Percentiles rank a stretch among this genome's conserved stretches.
Conservation (phyloP, 129 eudicot genomes). For the Artemisia annua region DNA sequence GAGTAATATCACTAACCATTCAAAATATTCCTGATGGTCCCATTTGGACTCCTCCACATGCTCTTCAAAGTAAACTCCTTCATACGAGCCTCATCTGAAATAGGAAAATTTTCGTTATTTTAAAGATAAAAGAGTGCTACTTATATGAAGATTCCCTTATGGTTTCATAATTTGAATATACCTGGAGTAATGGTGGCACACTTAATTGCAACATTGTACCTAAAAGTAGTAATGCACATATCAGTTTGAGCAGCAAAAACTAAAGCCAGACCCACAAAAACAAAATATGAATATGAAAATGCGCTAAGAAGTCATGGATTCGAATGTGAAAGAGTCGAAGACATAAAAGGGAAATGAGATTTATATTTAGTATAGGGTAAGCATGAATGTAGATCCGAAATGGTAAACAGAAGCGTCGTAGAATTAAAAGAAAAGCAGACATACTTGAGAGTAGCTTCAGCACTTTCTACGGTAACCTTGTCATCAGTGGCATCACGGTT, state of each 20-base stretch:
- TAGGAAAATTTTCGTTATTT: neutral
- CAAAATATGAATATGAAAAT: neutral
- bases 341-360: no score
- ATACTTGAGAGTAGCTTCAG: constrained; percentile 94
- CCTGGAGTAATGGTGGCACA: constrained; percentile 99
- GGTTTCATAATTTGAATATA: constrained; percentile 23
- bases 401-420: neutral
- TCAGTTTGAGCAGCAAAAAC: neutral
- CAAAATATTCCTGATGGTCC: constrained; percentile 68
- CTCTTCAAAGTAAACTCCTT: constrained; percentile 69
- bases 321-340: no score
- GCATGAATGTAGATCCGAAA: no score
- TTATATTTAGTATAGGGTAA: no score
- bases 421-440: constrained; percentile 17
- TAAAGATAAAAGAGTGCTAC: constrained; percentile 8
- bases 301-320: neutral
- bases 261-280: no score
- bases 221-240: constrained; percentile 25
- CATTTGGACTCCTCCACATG: constrained; percentile 84
- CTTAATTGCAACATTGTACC: constrained; percentile 98
- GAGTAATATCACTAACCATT: constrained; percentile 43
- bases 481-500: constrained; percentile 98
- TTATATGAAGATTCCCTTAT: constrained; percentile 1
- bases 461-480: constrained; percentile 93
- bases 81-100: constrained; percentile 90